Evolutionary conservation across 2,329 filamentous ascomycete species (phyloP), one percentile per base, ranked within the genome.

Genomic region (Ophiostoma populinum): DNA sequence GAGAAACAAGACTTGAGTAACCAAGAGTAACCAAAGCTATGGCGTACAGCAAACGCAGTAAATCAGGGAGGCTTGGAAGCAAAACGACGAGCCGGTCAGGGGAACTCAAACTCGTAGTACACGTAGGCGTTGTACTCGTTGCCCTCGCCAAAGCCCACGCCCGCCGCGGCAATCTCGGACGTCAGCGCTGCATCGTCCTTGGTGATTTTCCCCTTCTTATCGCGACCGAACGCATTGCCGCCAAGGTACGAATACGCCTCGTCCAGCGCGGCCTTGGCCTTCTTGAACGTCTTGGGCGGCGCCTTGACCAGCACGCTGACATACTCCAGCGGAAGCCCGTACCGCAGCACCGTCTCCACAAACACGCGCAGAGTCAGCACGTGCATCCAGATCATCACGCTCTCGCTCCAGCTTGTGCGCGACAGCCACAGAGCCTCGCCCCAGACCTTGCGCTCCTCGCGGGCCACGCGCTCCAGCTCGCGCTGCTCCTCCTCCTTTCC

Each of bases 331-430:
- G 90, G 90, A 47, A 98, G 57, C 19, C 90, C 90, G 51, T 98
- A 98, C 45, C 90, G 74, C 51, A 98, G 62, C n/a, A 98, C 90
- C 5, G 86, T 93, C 65, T 98, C 90, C 15, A 98, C 90, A 56
- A 95, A 98, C 15, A 95, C 86, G 36, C 90, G 67, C 48, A 98
- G 59, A 6, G 86, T 80, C 49, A 95, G 64, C 19, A 93, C 80
- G 52, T 98, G 90, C 33, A 92, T 70, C 83, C 86, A 93, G 36
- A 87, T 78, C 82, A 93, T 93, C 45, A 93, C 83, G 42, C 78
- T 78, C 59, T 98, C 90, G 51, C 83, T 87, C 73, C 90, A 98
- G 12, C 83, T 85, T n/a, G 83, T 92, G 42, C 86, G 67, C 11
- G 78, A 82, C 47, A 94, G 66, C 44, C 85, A 70, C 50, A 98